A percentile compares a stretch with the other conserved stretches of the same genome.
Evolutionary conservation across 495 filamentous ascomycete species (phyloP).

Genomic region (Tetracladium marchalianum): DNA sequence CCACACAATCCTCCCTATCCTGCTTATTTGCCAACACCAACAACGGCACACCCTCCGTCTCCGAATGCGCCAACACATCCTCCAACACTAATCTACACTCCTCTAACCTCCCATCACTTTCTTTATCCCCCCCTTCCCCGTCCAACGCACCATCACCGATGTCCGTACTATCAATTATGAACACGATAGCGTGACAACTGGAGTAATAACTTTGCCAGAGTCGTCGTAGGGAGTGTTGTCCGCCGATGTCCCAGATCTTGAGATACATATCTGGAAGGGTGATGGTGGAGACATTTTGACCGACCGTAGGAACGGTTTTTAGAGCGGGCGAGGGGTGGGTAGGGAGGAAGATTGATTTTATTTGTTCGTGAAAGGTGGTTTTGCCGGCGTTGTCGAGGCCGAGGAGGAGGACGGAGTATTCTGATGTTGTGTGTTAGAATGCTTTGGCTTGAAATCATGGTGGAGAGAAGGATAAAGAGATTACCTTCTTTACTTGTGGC

Average conservation of each 20-base stretch:
- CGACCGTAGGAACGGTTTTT: constrained; percentile 90
- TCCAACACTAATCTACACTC: constrained; percentile 87
- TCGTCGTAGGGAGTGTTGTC: constrained; percentile 76
- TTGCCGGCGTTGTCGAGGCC: constrained; percentile 98
- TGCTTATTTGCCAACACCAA: constrained; percentile 96
- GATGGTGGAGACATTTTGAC: constrained; percentile 91
- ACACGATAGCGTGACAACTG: constrained; percentile 91
- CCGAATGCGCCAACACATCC: constrained; percentile 71
- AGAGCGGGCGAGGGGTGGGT: constrained; percentile 46
- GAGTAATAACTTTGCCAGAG: constrained; percentile 96
- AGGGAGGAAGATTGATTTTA: constrained; percentile 77
- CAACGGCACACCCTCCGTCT: constrained; percentile 83
- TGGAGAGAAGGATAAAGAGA: neutral
- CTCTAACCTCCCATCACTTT: constrained; percentile 58
- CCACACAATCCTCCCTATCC: constrained; percentile 92
- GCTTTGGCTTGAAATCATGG: neutral
- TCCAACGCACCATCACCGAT: constrained; percentile 66
- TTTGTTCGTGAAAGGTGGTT: constrained; percentile 93
- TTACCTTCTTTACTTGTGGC: constrained; percentile 91
- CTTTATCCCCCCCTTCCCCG: constrained; percentile 36
- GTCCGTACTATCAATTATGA: constrained; percentile 90
- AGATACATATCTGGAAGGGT: constrained; percentile 84
- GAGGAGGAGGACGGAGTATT: constrained; percentile 95
- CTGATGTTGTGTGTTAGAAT: constrained; percentile 30
- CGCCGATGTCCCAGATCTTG: constrained; percentile 97